Evolutionary conservation across 2,329 filamentous ascomycete species (phyloP), one percentile per base, ranked within the genome.

Genomic region (Chaetomiaceae sp.): DNA sequence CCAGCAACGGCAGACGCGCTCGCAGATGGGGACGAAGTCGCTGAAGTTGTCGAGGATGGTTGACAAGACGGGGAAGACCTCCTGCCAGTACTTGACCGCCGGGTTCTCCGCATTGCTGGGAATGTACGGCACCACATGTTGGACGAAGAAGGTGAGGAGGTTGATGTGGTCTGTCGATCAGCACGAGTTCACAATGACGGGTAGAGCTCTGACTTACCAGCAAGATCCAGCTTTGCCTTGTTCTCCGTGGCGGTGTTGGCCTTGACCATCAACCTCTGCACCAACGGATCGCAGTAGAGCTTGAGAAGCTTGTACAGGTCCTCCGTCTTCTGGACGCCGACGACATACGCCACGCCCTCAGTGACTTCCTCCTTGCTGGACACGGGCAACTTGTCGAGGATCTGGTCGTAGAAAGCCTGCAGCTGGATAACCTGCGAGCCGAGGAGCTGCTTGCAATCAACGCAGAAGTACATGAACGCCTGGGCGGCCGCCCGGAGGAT

Each of bases 391-490:
- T 87, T 88, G 69, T 96, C 89, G 34, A 97, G 79, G 43, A 96
- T 87, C 60, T 88, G 85, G 65, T 95, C 84, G 69, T 96, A 99
- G 69, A 99, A 99, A 3, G 84, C 81, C 69, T 99, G 94, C 15
- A 99, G 78, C 64, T 96, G 89, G 8, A 85, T 71, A 33, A 95
- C 89, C 68, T 95, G 91, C 5, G 81, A 84, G 60, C 89, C 88
- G 22, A 99, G 80, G 33, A 96, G 78, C 65, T 90, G 84, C 61
- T 88, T 90, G 75, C 94, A 99, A 71, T 99, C 94, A 14, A 87
- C 91, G 66, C 95, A 97, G 72, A 99, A 91, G 75, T 94, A 99
- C 65, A 95, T 95, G 75, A 99, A 91, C 2, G 94, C 88, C 70
- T 97, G 83, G 6, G 94, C 94, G 17, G 94, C 89, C 19, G 92